Percentiles rank a stretch among this genome's conserved stretches.
phyloP scores from a whole-genome alignment of 2,329 filamentous ascomycete genomes.

The Xylariales sp. region DNA sequence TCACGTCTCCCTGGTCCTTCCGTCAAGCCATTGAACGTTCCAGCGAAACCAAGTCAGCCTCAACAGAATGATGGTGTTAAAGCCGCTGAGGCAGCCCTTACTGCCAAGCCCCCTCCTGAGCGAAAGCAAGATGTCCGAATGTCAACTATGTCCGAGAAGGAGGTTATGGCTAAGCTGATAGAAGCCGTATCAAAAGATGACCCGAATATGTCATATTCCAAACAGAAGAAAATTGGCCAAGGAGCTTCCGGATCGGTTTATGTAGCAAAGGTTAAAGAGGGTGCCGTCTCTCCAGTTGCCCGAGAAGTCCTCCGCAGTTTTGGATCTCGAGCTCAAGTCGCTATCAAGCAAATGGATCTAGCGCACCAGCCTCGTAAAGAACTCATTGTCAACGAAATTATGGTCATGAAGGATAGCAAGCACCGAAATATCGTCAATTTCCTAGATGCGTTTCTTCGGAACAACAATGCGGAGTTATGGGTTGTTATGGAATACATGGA shows the following conservation, averaged over 20 bases:
- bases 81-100: slow-evolving; percentile 89
- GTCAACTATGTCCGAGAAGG: slow-evolving; percentile 96
- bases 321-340: slow-evolving; percentile 86
- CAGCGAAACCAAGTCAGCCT: slow-evolving; percentile 69
- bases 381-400: slow-evolving; percentile 98
- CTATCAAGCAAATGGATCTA: slow-evolving; percentile 99
- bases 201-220: slow-evolving; percentile 94
- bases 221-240: slow-evolving; percentile 99
- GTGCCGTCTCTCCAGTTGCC: slow-evolving; percentile 82
- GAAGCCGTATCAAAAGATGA: slow-evolving; percentile 96
- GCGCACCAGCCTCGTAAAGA: slow-evolving; percentile 97
- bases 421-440: slow-evolving; percentile 99
- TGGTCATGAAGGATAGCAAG: slow-evolving; percentile 99
- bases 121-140: slow-evolving; percentile 94
- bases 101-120: slow-evolving; percentile 80
- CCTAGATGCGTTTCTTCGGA: slow-evolving; percentile 94
- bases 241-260: slow-evolving; percentile 98
- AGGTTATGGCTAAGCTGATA: slow-evolving; percentile 96
- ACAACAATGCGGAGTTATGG: slow-evolving; percentile 96
- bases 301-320: slow-evolving; percentile 82
- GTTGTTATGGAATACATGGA: slow-evolving; percentile 99
- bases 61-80: slow-evolving; percentile 77
- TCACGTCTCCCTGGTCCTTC: slow-evolving; percentile 70
- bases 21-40: slow-evolving; percentile 84
- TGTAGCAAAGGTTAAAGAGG: slow-evolving; percentile 93